Evolutionary conservation across 2,329 filamentous ascomycete genomes (phyloP), one percentile per base, ranked within the genome.

Genomic region (Thielaviopsis musarum): DNA sequence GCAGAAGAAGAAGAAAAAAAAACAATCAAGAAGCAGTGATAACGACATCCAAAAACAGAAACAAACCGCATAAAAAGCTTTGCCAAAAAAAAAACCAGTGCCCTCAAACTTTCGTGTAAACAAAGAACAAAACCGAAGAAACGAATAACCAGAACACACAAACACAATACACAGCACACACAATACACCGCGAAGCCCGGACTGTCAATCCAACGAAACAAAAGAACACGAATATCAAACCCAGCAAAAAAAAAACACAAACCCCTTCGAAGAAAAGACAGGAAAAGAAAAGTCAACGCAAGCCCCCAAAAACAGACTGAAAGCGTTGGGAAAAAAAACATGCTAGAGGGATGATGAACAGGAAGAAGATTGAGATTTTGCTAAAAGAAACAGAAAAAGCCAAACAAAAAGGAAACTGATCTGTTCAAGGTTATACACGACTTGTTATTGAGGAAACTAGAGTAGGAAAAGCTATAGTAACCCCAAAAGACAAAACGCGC

Each of bases 181-280:
- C 15, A 45, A 45, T 45, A 45, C 38, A 45, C 5, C 38, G 38
- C 38, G 38, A 45, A 26, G 38, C 15, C 38, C 10, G 13, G 15
- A 17, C 15, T 45, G 13, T 45, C 38, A 5, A 15, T 45, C 63
- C 66, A 34, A 34, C 30, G 10, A 34, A 28, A 34, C 30, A 34
- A 34, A 34, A 12, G 10, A 34, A 34, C 3, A 26, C n/a, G 24
- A 26, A 26, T n/a, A 26, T 26, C 24, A 26, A 26, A 26, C 24
- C 24, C 24, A 26, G 24, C 24, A 26, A 26, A 6, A 26, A 26
- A 26, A 19, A 52, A 52, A 21, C 10, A 9, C 22, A 51, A 19
- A 7, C n/a, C 49, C 34, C 49, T 52, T 52, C 49, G 19, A 52
- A 52, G 49, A 52, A 34, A 52, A 49, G 22, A 57, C 15, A 52